Evolutionary conservation across 768 basidiomycete species (phyloP), one percentile per base, ranked within the genome.

Genomic region (Piloderma croceum): DNA sequence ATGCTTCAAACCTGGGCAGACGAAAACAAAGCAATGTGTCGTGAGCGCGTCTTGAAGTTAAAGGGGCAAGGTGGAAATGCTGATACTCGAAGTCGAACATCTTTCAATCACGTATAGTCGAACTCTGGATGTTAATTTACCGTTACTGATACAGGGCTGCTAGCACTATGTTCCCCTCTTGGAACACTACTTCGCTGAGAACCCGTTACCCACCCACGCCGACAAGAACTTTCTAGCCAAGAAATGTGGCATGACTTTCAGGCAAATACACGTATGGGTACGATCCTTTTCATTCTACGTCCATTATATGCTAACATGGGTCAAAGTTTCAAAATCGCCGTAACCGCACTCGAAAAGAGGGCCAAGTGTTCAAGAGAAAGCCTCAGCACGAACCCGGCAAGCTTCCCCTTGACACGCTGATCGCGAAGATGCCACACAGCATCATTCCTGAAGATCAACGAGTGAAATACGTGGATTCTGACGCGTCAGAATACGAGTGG

Each of bases 241-340:
- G 15, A 70, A 70, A 35, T 64, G 70, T 0, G 48, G 51, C 24
- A 76, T 77, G 74, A 52, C 65, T 0, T 51, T 50, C 0, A 46
- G 68, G 1, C 76, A 79, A 43, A 74, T 79, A 5, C 70, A 74
- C 49, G 70, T 76, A 37, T 79, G 77, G 77, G 75, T 76, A 44
- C 1, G n/a, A n/a, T n/a, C n/a, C n/a, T n/a, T n/a, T n/a, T n/a
- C n/a, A n/a, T n/a, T n/a, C n/a, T n/a, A n/a, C n/a, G n/a, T n/a
- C n/a, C n/a, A n/a, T n/a, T n/a, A n/a, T n/a, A n/a, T n/a, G n/a
- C n/a, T 2, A 6, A 32, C 10, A 18, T 23, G 4, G 9, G 7
- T 32, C 5, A n/a, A n/a, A 78, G 76, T 78, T 78, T 39, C 76
- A 78, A 56, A 78, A 78, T 24, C 70, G n/a, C 27, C 68, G 77